phyloP scores from a whole-genome alignment of 345 rosid genomes.

The Eucalyptus regnans region DNA sequence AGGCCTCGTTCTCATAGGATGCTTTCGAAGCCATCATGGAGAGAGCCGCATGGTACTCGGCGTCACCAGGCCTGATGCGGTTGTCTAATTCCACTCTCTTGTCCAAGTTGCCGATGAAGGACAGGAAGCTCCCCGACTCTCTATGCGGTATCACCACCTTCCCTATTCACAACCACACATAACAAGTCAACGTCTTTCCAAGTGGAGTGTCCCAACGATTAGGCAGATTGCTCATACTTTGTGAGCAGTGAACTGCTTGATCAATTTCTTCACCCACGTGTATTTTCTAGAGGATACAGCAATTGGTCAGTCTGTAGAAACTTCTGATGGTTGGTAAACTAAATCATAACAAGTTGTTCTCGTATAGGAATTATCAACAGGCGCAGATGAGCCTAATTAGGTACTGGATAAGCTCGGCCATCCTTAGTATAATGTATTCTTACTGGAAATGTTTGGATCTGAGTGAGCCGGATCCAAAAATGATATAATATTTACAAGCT shows the following conservation, averaged over 20 bases:
- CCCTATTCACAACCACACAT: constrained; percentile 9
- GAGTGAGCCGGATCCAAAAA: not conserved
- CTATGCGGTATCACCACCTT: constrained; percentile 25
- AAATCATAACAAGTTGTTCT: not conserved
- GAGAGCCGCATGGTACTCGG: constrained; percentile 31
- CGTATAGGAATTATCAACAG: not conserved
- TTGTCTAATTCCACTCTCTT: constrained; percentile 30
- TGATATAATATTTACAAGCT: not conserved
- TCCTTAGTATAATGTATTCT: not conserved
- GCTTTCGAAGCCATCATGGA: constrained; percentile 61
- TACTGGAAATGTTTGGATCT: not conserved
- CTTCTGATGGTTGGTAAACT: not conserved
- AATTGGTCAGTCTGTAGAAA: not conserved
- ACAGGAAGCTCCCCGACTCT: constrained; percentile 24
- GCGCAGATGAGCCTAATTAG: not conserved
- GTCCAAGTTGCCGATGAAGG: constrained; percentile 35
- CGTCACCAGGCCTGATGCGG: constrained; percentile 20
- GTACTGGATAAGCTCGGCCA: not conserved
- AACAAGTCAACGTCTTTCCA: not conserved
- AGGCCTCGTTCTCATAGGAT: constrained; percentile 53
- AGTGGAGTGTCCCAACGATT: not conserved
- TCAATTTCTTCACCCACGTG: not conserved
- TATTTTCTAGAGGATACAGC: not conserved
- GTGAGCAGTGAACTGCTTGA: not conserved
- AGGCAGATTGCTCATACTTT: not conserved